A percentile compares a stretch with the other conserved stretches of the same genome.
Conservation (phyloP, 768 basidiomycete genomes). For the Leccinum obscurum region DNA sequence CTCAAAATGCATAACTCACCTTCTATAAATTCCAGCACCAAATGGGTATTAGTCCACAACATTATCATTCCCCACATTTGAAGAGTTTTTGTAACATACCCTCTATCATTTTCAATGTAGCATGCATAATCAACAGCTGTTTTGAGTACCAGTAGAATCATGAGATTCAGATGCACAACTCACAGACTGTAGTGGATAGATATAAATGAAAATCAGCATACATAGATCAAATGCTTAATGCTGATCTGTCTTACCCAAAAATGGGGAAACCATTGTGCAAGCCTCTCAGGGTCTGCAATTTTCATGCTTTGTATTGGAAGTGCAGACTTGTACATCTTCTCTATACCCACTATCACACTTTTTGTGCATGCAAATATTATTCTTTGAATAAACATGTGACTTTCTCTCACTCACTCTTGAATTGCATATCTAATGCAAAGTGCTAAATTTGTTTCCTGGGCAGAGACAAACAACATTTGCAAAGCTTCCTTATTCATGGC, state of each 20-base stretch:
- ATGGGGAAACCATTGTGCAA: background rate
- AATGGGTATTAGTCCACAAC: too few relatives aligned
- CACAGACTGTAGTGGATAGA: background rate
- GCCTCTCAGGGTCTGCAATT: background rate
- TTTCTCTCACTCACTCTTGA: background rate
- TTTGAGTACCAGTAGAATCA: too few relatives aligned
- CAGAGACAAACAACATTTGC: constrained; percentile 8
- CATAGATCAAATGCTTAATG: too few relatives aligned
- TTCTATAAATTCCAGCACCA: too few relatives aligned
- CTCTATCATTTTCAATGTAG: too few relatives aligned
- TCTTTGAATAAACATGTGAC: background rate
- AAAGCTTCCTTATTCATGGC: background rate
- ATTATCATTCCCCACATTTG: too few relatives aligned
- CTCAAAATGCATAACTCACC: too few relatives aligned
- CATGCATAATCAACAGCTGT: too few relatives aligned
- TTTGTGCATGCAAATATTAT: background rate
- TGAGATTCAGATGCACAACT: too few relatives aligned
- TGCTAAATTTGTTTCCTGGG: constrained; percentile 6
- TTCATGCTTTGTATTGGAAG: background rate
- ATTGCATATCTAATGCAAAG: constrained; percentile 12
- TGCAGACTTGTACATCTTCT: background rate
- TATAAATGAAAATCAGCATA: background rate
- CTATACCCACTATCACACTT: background rate
- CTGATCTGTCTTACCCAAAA: background rate
- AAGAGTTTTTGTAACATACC: too few relatives aligned